phyloP scores from a whole-genome alignment of 2,329 filamentous ascomycete species.

The Microascus cirrosus region DNA sequence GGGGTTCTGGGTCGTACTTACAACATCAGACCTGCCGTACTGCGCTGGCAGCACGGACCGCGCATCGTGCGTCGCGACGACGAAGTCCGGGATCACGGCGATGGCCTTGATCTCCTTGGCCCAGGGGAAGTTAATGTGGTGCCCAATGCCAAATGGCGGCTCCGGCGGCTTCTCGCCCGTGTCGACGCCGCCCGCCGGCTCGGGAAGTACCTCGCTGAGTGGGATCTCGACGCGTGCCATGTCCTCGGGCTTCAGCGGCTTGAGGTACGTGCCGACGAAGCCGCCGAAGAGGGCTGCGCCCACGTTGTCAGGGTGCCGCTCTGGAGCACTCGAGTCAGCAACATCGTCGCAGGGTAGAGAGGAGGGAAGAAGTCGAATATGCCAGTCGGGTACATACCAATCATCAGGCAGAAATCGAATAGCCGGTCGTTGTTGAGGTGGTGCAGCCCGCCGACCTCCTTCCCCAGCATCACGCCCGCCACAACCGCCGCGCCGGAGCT shows the following conservation, averaged over 20 bases:
- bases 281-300: conserved; percentile 91
- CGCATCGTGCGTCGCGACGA: conserved; percentile 88
- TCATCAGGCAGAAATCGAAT: conserved; percentile 96
- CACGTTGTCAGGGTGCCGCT: conserved; percentile 88
- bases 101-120: conserved; percentile 92
- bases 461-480: conserved; percentile 85
- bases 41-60: conserved; percentile 70
- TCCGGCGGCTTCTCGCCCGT: conserved; percentile 78
- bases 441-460: conserved; percentile 72
- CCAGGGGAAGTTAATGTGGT: conserved; percentile 95
- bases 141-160: conserved; percentile 85
- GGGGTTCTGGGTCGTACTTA: conserved; percentile 29
- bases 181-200: conserved; percentile 81
- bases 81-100: conserved; percentile 90
- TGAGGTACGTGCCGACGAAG: conserved; percentile 93
- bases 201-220: conserved; percentile 81
- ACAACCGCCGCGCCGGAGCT: conserved; percentile 93
- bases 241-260: conserved; percentile 81
- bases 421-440: conserved; percentile 67
- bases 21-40: conserved; percentile 75
- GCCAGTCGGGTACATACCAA: conserved; percentile 41
- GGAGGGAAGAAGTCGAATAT: neutral
- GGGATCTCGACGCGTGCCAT: conserved; percentile 88
- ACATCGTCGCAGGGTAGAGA: neutral
- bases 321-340: conserved; percentile 20